Base-by-base conservation (phyloP, 768 basidiomycete genomes). In the Suillus plorans region DNA sequence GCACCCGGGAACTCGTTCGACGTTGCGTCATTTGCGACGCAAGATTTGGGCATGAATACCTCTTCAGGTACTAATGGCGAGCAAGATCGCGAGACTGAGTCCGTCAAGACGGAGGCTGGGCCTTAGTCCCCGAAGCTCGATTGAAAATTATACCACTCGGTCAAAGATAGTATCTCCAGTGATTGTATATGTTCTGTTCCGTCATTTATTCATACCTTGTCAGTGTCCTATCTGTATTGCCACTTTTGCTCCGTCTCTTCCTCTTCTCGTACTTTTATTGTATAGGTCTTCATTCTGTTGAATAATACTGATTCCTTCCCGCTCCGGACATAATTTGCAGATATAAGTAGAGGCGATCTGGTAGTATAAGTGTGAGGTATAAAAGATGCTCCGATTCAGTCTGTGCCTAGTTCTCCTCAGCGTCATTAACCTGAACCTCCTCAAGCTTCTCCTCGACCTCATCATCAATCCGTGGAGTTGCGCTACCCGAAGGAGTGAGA, bases 1-100 rank as follows among this genome's bases (percentile, higher is more conserved):
- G 83, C 83, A 58, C 77, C 88, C 16, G 83, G 84, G 61, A 85
- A 83, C 65, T 75, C 86, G 20, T 93, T 92, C 69, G 91, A 93
- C 74, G 90, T 92, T 57, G 71, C 84, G 41, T 82, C 80, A n/a
- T 90, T 90, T 75, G 78, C 84, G 57, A 79, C 86, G 44, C 89
- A 88, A 69, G 91, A 91, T 67, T 72, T 93, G 68, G 84, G 83
- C 63, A 82, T 92, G 70, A 81, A 78, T 62, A 73, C 83, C 61
- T 76, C 84, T 70, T 57, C 80, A 69, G 82, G 85, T 61, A 80
- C 84, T 62, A 66, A 74, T 49, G 86, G 84, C 72, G 89, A 90
- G 67, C 75, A 86, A 62, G 90, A 90, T 41, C 81, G 83, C 62
- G 87, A 89, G 69, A 69, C 81, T 53, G 91, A 90, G 63, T 68